Evolutionary conservation across 1,284 basidiomycete species (phyloP).

Genomic region (Phellopilus nigrolimitatus): DNA sequence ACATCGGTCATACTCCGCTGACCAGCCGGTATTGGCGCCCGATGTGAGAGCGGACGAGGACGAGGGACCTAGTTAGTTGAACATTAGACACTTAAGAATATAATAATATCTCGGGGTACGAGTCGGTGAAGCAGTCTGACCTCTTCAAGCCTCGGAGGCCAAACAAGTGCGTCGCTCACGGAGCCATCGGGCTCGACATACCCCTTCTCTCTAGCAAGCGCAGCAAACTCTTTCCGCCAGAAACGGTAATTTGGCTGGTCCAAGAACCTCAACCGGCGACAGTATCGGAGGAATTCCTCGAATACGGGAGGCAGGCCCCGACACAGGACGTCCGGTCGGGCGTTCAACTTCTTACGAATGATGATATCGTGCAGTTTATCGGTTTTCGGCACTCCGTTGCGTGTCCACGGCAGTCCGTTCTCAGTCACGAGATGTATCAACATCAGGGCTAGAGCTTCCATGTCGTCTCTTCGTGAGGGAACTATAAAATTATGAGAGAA

Average conservation of each 20-base stretch:
- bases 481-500: slow-evolving; percentile 36
- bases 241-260: slow-evolving; percentile 58
- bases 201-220: slow-evolving; percentile 53
- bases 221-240: slow-evolving; percentile 58
- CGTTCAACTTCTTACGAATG: slow-evolving; percentile 53
- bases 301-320: slow-evolving; percentile 62
- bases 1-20: neutral
- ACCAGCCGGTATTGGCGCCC: too few species aligned
- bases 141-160: slow-evolving; percentile 53
- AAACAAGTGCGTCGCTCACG: slow-evolving; percentile 56
- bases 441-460: slow-evolving; percentile 72
- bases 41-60: too few species aligned
- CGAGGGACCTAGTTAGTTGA: too few species aligned
- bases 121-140: slow-evolving; percentile 41
- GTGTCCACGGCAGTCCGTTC: slow-evolving; percentile 68
- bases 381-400: slow-evolving; percentile 68
- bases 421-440: slow-evolving; percentile 73
- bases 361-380: slow-evolving; percentile 55
- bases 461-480: slow-evolving; percentile 68
- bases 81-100: neutral
- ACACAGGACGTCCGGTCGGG: slow-evolving; percentile 63
- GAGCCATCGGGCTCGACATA: slow-evolving; percentile 31
- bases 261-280: slow-evolving; percentile 59
- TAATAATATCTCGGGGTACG: neutral
- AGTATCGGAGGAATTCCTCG: slow-evolving; percentile 69